phyloP scores from a whole-genome alignment of 208 protist genomes.

The Leishmania major region DNA sequence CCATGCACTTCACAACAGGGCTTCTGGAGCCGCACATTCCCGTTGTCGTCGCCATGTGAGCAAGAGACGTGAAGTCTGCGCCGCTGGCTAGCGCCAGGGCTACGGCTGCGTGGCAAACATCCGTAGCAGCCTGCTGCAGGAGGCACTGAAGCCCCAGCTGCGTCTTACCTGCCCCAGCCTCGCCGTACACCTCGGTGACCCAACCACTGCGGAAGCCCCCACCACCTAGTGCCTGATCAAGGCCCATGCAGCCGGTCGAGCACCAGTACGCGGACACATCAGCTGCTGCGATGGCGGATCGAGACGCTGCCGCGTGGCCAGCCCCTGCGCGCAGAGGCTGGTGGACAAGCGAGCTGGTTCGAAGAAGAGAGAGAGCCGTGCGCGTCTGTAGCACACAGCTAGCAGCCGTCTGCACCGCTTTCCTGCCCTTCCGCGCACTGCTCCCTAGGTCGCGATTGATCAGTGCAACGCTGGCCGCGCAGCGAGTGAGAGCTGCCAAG shows the following conservation, averaged over 20 bases:
- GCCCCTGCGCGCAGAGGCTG: not conserved
- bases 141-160: conserved; percentile 70
- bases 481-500: conserved; percentile 7
- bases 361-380: conserved; percentile 18
- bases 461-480: conserved; percentile 3
- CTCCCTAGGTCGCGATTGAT: not conserved
- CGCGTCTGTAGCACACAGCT: not conserved
- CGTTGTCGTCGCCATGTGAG: not conserved
- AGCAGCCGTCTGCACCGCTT: not conserved
- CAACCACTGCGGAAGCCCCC: conserved; percentile 56
- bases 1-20: not conserved
- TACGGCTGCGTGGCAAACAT: conserved; percentile 19
- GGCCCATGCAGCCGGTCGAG: conserved; percentile 37
- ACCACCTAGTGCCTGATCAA: conserved; percentile 42
- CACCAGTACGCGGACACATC: conserved; percentile 20
- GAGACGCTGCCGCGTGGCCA: not conserved
- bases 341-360: not conserved
- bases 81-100: conserved; percentile 13
- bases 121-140: conserved; percentile 46
- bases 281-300: not conserved
- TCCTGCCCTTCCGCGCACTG: no score
- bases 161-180: conserved; percentile 83
- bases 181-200: conserved; percentile 72
- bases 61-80: not conserved
- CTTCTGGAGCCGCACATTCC: not conserved